A percentile compares a stretch with the other conserved stretches of the same genome.
Conservation (phyloP, 495 filamentous ascomycete genomes). For the Gamarada debralockiae region DNA sequence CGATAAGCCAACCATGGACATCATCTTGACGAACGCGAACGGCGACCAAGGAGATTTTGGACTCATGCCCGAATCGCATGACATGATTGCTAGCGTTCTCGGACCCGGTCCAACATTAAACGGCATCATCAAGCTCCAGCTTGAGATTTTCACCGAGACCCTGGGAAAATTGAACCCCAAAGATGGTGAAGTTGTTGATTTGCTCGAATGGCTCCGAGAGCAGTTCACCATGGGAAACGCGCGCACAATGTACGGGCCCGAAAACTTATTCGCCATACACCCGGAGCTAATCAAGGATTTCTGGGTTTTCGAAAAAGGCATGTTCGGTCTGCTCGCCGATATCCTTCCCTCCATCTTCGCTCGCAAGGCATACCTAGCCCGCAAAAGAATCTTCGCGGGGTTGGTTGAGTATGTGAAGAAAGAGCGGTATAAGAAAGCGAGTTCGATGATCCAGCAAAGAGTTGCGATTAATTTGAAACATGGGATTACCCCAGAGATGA, state of each 20-base stretch:
- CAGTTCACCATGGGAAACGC: slow-evolving; percentile 25
- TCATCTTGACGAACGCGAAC: not conserved
- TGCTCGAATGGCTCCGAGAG: slow-evolving; percentile 29
- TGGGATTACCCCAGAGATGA: not conserved
- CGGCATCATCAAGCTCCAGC: slow-evolving; percentile 15
- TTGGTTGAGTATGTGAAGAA: not conserved
- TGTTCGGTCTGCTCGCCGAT: not conserved
- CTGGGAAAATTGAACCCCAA: slow-evolving; percentile 4
- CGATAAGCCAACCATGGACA: not conserved
- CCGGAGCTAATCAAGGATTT: slow-evolving; percentile 9
- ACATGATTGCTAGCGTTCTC: not conserved
- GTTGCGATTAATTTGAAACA: not conserved
- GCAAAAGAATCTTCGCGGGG: not conserved
- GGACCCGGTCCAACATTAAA: not conserved
- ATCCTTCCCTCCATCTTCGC: not conserved
- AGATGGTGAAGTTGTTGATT: slow-evolving; percentile 6
- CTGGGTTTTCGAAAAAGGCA: not conserved
- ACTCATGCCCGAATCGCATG: not conserved
- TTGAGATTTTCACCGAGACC: slow-evolving; percentile 9
- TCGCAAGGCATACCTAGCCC: not conserved
- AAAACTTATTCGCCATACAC: slow-evolving; percentile 21
- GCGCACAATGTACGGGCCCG: slow-evolving; percentile 25
- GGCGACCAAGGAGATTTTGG: not conserved
- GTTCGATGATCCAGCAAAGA: not conserved
- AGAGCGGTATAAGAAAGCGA: not conserved